Evolutionary conservation across 352 stramenopile genomes (phyloP), one percentile per base, ranked within the genome.

Genomic region (Phytophthora macrochlamydospora): DNA sequence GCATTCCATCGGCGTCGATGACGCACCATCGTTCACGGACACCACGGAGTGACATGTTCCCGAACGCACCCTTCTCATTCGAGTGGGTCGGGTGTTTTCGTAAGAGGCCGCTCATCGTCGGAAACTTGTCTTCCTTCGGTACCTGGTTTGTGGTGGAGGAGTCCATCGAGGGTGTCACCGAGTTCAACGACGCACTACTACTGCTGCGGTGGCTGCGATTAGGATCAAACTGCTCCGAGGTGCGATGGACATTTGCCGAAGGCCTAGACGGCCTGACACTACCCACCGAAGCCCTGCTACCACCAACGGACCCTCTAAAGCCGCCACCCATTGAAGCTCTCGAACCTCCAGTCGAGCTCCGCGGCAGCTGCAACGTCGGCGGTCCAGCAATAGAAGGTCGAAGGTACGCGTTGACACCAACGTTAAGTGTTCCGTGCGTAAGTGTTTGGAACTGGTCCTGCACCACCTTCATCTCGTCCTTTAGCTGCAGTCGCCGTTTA

Each of bases 21-120:
- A 76, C 76, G 59, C 80, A 94, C 76, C 82, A 94, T 24, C 87
- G 81, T 8, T 93, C 84, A 0, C 85, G 83, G 54, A 91, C 79
- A 7, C 87, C 87, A 29, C 84, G 81, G 9, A 94, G 51, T 28
- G 80, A 90, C 79, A 94, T 92, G 58, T 92, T 92, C 14, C 81
- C 83, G 31, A 94, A 91, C 40, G 91, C 49, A 0, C 87, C 75
- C 59, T 82, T 89, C 62, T 94, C 87, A 44, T 94, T 93, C 38
- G 81, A 92, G 52, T 92, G 79, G 37, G 79, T 91, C 4, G 87
- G 79, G 52, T 93, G 83, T 53, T 94, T 94, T 56, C 87, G 84
- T 44, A 94, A 62, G 40, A 81, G 65, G 2, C 87, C 87, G 40
- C 69, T 78, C 53, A 84, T 78, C 2, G 53, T 62, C 24, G 83